Conservation (phyloP, 805 yeast species). For the Saccharomycopsis guyanensis region DNA sequence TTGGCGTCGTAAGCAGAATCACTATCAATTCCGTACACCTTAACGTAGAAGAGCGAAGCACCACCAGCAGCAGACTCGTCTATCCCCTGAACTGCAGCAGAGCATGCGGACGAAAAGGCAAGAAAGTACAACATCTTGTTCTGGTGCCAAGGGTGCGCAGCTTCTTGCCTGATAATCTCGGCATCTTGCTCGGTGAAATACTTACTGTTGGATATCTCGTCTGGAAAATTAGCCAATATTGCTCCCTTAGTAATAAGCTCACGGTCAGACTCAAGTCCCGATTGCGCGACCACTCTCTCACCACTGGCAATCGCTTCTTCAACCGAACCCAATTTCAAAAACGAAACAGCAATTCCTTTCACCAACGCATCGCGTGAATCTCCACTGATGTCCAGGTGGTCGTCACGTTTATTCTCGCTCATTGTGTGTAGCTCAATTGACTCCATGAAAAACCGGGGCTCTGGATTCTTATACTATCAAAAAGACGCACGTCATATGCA, state of each 20-base stretch:
- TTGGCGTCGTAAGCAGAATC: background rate
- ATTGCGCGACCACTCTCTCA: background rate
- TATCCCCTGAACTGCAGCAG: background rate
- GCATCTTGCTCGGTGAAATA: background rate
- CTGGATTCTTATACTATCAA: too few species aligned
- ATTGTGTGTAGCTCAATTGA: background rate
- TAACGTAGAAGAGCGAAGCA: background rate
- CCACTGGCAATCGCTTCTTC: background rate
- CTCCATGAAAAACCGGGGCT: too few species aligned
- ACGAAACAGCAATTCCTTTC: background rate
- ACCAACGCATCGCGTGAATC: background rate
- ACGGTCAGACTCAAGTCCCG: background rate
- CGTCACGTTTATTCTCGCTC: background rate
- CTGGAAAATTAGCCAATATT: background rate
- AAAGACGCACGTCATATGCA: too few species aligned
- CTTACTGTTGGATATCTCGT: background rate
- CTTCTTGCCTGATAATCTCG: background rate
- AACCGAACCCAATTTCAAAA: background rate
- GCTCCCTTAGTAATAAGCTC: background rate
- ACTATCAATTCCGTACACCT: background rate
- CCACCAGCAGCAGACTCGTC: background rate
- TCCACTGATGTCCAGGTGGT: background rate
- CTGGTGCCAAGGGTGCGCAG: background rate
- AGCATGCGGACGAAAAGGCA: background rate
- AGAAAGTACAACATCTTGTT: background rate